Base-by-base conservation (phyloP, 495 filamentous ascomycete genomes). In the Neurospora sp. region DNA sequence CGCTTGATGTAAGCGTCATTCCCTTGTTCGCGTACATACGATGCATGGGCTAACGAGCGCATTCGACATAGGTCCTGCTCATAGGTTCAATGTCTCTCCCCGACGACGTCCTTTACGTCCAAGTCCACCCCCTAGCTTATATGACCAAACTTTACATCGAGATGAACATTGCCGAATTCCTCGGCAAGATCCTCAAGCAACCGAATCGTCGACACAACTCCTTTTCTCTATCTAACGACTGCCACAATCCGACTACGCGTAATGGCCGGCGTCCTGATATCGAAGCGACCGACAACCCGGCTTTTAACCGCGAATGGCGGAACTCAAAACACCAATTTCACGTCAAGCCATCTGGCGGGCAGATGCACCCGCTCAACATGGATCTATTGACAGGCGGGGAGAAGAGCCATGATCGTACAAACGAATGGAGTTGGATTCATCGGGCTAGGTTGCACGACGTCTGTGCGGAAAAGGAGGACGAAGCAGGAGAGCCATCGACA, bases 131-230 rank as follows among this genome's bases (percentile, higher is more conserved):
- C 1, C 75, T 87, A n/a, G 78, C 81, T 12, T 87, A 84, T 73
- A 82, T 84, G 53, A 75, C 83, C 69, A 88, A 88, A 69, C 80
- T 87, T 22, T 80, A 85, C 77, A 85, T 88, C 77, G 86, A 87
- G 71, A 84, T 88, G 80, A 84, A 83, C 72, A 84, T 87, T 79
- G 84, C 86, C n/a, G 80, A 83, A 18, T 81, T 88, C 38, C 81
- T 88, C 70, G 78, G 74, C 39, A 82, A 81, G 68, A 74, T 79
- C 35, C 73, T 81, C 72, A 80, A 74, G 37, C 73, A 68, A 45
- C 76, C 76, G 2, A 45, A 31, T 39, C 40, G 71, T 22, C n/a
- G 45, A 3, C 35, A 68, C 14, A 18, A 8, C 9, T 71, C 59
- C 16, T 69, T 68, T 7, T 37, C 59, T 8, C 53, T 65, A 1